A percentile compares a stretch with the other conserved stretches of the same genome.
Conservation (phyloP, 2,329 filamentous ascomycete genomes). For the Xylariomycetidae sp. region DNA sequence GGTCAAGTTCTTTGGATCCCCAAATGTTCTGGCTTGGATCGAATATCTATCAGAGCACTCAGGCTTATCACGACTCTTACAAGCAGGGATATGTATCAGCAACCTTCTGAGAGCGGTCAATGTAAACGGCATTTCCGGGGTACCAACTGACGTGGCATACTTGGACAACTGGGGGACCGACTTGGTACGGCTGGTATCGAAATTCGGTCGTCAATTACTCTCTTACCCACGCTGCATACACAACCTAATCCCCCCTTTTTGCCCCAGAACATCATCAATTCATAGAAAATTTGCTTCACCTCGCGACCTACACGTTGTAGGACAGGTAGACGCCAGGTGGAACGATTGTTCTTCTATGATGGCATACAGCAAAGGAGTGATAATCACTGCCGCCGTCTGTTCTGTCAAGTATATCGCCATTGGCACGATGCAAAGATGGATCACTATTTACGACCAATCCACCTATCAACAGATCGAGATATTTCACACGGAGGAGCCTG, state of each 20-base stretch:
- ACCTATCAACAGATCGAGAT: conserved; percentile 12
- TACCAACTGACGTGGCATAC: conserved; percentile 4
- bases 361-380: conserved; percentile 6
- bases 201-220: conserved; percentile 14
- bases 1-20: conserved; percentile 13
- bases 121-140: conserved; percentile 7
- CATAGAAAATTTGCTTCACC: no score
- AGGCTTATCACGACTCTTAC: conserved; percentile 15
- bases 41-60: conserved; percentile 11
- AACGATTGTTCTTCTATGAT: conserved; percentile 20
- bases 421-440: conserved; percentile 1
- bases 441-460: conserved; percentile 16
- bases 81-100: conserved; percentile 21
- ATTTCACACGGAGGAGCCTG: conserved; percentile 14
- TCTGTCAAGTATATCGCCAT: conserved; percentile 13
- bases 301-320: conserved; percentile 13
- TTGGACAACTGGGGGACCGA: conserved; percentile 19
- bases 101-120: conserved; percentile 8
- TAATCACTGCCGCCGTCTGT: conserved; percentile 7
- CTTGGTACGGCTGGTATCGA: conserved; percentile 16
- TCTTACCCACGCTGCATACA: conserved; percentile 14
- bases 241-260: conserved; percentile 21
- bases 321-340: conserved; percentile 11
- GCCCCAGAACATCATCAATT: conserved; percentile 15
- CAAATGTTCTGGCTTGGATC: conserved; percentile 17